phyloP scores from a whole-genome alignment of 1,139 yeast genomes.

The Yamadazyma mexicana region DNA sequence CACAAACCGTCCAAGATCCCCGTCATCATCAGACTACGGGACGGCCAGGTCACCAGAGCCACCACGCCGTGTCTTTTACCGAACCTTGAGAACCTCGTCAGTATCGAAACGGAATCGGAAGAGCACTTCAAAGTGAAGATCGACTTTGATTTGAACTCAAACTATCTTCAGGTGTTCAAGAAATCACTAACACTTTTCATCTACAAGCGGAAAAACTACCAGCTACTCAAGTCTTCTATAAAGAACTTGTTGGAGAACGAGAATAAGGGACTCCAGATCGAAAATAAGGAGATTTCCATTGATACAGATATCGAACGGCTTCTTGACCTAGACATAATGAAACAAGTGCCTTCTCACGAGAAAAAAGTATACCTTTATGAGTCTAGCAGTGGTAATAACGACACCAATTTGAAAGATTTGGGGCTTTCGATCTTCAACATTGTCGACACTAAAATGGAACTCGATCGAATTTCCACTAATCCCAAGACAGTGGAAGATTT shows the following conservation, averaged over 20 bases:
- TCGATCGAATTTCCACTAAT: constrained; percentile 40
- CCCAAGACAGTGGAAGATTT: constrained; percentile 56
- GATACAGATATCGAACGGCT: constrained; percentile 26
- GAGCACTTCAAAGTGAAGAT: constrained; percentile 47
- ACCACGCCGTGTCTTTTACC: constrained; percentile 74
- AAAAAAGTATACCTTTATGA: constrained; percentile 36
- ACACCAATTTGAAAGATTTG: constrained; percentile 17
- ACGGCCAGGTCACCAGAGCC: constrained; percentile 31
- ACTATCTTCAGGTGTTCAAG: constrained; percentile 43
- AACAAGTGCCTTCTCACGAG: constrained; percentile 32
- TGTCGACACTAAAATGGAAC: constrained; percentile 57
- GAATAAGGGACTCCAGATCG: constrained; percentile 29
- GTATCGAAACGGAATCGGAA: constrained; percentile 40
- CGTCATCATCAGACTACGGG: constrained; percentile 44
- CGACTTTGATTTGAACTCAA: constrained; percentile 39
- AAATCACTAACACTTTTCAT: constrained; percentile 50
- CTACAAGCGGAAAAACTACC: constrained; percentile 45
- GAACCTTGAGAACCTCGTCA: constrained; percentile 47
- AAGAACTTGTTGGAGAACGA: constrained; percentile 37
- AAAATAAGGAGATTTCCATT: constrained; percentile 27
- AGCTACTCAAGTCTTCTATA: constrained; percentile 36
- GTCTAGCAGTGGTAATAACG: constrained; percentile 15
- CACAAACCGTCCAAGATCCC: constrained; percentile 54
- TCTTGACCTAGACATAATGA: constrained; percentile 20
- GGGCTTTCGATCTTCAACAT: constrained; percentile 46